Base-by-base conservation (phyloP, 2,329 filamentous ascomycete species). In the Huntiella bhutanensis region DNA sequence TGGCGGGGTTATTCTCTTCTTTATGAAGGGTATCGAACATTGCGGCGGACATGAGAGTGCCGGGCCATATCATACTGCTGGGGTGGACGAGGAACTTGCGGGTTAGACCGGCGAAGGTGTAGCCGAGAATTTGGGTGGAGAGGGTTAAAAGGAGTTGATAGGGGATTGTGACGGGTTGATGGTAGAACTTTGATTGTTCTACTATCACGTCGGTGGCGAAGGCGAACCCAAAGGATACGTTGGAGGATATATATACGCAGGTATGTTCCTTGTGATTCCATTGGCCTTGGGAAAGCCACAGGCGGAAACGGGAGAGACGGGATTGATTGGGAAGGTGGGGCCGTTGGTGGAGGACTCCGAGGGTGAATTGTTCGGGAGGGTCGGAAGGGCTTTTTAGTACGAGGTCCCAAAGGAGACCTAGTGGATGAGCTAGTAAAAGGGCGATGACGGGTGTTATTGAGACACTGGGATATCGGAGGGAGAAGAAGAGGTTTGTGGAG, bases 231-330 rank as follows among this genome's bases (percentile, higher is more conserved):
- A 91, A 91, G 15, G 83, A 85, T 37, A 91, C 82, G 57, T 91
- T 91, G 62, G 82, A 88, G 66, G 80, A 85, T 54, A 91, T 84
- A 55, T 91, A 91, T 44, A 91, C 82, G 57, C 83, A 91, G 37
- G 80, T 82, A 59, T 91, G 84, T 59, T 91, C 83, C 59, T 91
- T 91, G 57, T 86, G 79, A 57, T 91, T 91, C 84, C 84, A 91
- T 33, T 65, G 69, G 3, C 83, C 83, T 60, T 88, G 83, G 1
- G 76, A 77, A 22, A 88, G 66, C 82, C 83, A 91, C 33, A 81
- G 65, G 41, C 82, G 74, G 49, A 78, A 57, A 3, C 69, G 66
- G 48, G 44, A 43, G 48, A 41, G 41, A 34, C 33, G 33, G n/a
- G 47, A 10, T 43, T 10, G 49, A 41, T n/a, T 52, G 50, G 5